Conservation (phyloP, 2,329 filamentous ascomycete species). For the Amauroascus niger region DNA sequence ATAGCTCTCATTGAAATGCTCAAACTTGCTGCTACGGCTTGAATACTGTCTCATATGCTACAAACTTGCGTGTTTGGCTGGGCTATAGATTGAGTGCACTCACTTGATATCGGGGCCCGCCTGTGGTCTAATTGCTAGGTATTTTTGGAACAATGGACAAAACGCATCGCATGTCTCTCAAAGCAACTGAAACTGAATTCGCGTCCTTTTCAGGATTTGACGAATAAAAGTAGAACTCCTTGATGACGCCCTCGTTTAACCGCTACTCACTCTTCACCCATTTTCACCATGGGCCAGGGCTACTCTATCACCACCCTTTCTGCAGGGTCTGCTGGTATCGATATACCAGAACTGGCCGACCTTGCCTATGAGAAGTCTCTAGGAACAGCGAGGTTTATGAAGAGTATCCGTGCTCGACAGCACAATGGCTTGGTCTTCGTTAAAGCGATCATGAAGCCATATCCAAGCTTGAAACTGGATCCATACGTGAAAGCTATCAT, state of each 20-base stretch:
- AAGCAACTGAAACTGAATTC: neutral
- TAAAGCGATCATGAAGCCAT: conserved; percentile 91
- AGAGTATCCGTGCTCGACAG: conserved; percentile 83
- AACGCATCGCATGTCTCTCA: neutral
- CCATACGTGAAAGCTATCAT: conserved; percentile 68
- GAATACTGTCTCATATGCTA: neutral
- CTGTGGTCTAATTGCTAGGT: neutral
- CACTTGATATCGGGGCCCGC: neutral
- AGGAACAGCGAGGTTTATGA: conserved; percentile 89
- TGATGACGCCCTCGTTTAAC: neutral
- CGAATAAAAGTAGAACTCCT: neutral
- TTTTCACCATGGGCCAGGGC: conserved; percentile 73
- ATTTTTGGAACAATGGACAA: neutral
- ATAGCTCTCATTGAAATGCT: neutral
- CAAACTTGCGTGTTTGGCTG: neutral
- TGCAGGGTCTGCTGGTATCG: conserved; percentile 83
- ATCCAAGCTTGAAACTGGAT: conserved; percentile 67
- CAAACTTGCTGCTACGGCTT: neutral
- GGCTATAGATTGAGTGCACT: neutral
- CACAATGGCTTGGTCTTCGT: conserved; percentile 85
- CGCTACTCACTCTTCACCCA: neutral
- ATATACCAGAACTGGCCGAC: conserved; percentile 83
- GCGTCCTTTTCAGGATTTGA: neutral
- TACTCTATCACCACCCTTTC: conserved; percentile 90
- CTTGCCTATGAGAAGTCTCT: conserved; percentile 86